Evolutionary conservation across 306 rosid species (phyloP).

Genomic region (Adenanthera pavonina): DNA sequence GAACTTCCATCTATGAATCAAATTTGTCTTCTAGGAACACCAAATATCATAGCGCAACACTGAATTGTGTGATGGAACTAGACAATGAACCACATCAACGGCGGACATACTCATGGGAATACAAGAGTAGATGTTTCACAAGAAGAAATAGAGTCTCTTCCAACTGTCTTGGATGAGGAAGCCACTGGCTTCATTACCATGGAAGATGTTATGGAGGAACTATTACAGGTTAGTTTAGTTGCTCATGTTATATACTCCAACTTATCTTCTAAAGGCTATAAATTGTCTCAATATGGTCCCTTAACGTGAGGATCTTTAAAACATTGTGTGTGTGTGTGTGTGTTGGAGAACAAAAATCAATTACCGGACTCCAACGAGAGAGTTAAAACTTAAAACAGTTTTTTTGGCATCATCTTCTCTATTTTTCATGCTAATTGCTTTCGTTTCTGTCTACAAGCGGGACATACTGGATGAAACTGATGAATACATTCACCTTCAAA

Average conservation of each 20-base stretch:
- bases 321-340: no score
- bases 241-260: background rate
- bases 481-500: constrained; percentile 62
- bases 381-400: no score
- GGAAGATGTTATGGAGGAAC: constrained; percentile 90
- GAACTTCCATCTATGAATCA: constrained; percentile 32
- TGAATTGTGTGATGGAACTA: constrained; percentile 37
- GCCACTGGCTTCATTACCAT: constrained; percentile 77
- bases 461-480: constrained; percentile 89
- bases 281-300: background rate
- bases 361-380: no score
- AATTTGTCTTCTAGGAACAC: constrained; percentile 34
- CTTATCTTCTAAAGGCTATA: background rate
- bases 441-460: constrained; percentile 48
- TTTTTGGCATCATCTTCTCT: no score
- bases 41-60: constrained; percentile 44
- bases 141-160: constrained; percentile 47
- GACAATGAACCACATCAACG: constrained; percentile 33
- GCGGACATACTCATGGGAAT: constrained; percentile 30
- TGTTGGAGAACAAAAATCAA: no score
- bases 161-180: constrained; percentile 55
- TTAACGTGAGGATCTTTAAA: no score
- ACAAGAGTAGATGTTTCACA: constrained; percentile 32
- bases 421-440: constrained; percentile 28
- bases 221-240: constrained; percentile 77